Evolutionary conservation across 2,329 filamentous ascomycete genomes (phyloP).

Genomic region (Aspergillus sp.): DNA sequence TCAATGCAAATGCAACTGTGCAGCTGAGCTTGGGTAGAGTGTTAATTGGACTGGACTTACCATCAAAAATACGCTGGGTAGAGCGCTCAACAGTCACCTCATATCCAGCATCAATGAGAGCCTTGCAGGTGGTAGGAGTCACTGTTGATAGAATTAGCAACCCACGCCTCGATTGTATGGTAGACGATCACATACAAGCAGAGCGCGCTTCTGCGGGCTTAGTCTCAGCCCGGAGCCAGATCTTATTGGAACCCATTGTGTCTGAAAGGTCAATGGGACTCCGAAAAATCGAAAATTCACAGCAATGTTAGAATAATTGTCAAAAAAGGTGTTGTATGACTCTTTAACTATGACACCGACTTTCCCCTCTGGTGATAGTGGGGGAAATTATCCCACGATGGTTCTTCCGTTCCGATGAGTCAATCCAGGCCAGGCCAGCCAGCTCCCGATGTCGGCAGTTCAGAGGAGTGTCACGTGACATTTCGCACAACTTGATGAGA

Average conservation of each 20-base stretch:
- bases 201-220: conserved; percentile 60
- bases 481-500: neutral
- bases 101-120: conserved; percentile 68
- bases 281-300: too few relatives aligned
- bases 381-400: conserved; percentile 16
- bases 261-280: neutral
- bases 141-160: conserved; percentile 28
- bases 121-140: conserved; percentile 56
- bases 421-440: conserved; percentile 8
- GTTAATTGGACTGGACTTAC: conserved; percentile 23
- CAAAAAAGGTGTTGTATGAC: conserved; percentile 12
- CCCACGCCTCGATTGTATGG: neutral
- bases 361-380: conserved; percentile 30
- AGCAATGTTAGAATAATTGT: conserved; percentile 8
- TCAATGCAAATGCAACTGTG: neutral
- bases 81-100: conserved; percentile 67
- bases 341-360: conserved; percentile 27
- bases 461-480: neutral
- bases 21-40: too few relatives aligned
- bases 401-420: conserved; percentile 36
- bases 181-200: conserved; percentile 35
- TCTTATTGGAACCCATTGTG: conserved; percentile 36
- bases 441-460: conserved; percentile 19
- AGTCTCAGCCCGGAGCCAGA: conserved; percentile 60
- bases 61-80: conserved; percentile 61